Evolutionary conservation across 352 stramenopile genomes (phyloP).

Genomic region (Globisporangium radiosum): DNA sequence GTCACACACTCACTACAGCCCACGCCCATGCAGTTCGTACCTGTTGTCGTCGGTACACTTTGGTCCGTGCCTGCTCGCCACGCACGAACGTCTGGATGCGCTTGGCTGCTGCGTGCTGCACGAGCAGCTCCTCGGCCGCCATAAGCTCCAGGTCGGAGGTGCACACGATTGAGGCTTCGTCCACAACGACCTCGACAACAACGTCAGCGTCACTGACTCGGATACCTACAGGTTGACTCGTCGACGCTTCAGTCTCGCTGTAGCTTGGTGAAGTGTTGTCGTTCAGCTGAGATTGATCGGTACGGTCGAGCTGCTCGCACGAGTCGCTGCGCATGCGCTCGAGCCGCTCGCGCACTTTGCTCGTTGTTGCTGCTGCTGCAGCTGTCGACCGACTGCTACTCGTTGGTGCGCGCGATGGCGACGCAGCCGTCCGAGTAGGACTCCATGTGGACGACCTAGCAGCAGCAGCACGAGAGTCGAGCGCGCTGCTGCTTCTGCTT

Average conservation of each 20-base stretch:
- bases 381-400: neutral
- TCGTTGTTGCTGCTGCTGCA: conserved; percentile 3
- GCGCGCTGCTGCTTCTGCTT: neutral
- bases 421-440: neutral
- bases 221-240: neutral
- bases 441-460: neutral
- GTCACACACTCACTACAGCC: neutral
- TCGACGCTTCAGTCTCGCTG: neutral
- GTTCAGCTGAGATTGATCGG: neutral
- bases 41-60: conserved; percentile 8
- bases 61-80: conserved; percentile 18
- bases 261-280: neutral
- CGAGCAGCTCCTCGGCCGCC: conserved; percentile 17
- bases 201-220: neutral
- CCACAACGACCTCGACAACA: conserved; percentile 18
- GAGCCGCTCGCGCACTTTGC: conserved; percentile 27
- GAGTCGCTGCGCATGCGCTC: conserved; percentile 22
- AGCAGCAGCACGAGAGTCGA: neutral
- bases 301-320: neutral
- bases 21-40: neutral
- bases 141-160: conserved; percentile 12
- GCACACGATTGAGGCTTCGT: conserved; percentile 10
- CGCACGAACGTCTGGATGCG: conserved; percentile 29
- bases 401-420: neutral
- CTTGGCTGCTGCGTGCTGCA: conserved; percentile 18